Evolutionary conservation across 1,139 yeast species (phyloP), one percentile per base, ranked within the genome.

Genomic region (Protomyces inundatus): DNA sequence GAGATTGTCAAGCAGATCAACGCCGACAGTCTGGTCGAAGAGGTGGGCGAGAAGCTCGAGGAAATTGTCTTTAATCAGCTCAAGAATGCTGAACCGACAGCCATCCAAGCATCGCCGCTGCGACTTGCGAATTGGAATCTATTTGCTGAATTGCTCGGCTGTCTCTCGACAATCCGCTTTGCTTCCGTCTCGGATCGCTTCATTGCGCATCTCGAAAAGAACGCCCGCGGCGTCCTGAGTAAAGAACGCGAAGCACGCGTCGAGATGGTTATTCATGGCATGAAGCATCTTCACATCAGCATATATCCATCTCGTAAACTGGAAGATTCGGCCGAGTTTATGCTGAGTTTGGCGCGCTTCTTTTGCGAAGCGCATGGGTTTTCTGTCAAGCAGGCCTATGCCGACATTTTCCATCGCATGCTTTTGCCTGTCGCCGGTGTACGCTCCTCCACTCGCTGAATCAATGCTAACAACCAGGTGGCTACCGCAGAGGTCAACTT

Each of bases 401-500:
- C 95, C 59, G 96, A 90, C 68, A 95, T 90, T 0, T 79, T 91
- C 53, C 81, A 87, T 63, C 86, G 83, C 66, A 80, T 95, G 50
- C 75, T 95, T 2, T 76, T 89, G 54, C 96, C 98, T 0, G 76
- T 93, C 51, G 96, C 97, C 0, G 95, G 52, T 12, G 62, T 42
- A 51, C 14, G 62, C 37, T 30, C 10, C 14, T 35, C 34, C 10
- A 5, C 7, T 3, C 32, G 14, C 3, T 35, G 12, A 37, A 14
- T 3, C 39, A 32, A 3, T 9, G 10, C 61, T 57, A 50, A 57
- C 23, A 3, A 33, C 23, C 46, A 90, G 23, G 54, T 83, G 1
- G 80, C 91, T 42, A 89, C 97, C 0, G 98, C 97, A 0, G 99
- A 95, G 73, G 90, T 90, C 0, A 93, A 95, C 71, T 96, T 90